Evolutionary conservation across 2,329 filamentous ascomycete species (phyloP), one percentile per base, ranked within the genome.

Genomic region (Rugonectria rugulosa): DNA sequence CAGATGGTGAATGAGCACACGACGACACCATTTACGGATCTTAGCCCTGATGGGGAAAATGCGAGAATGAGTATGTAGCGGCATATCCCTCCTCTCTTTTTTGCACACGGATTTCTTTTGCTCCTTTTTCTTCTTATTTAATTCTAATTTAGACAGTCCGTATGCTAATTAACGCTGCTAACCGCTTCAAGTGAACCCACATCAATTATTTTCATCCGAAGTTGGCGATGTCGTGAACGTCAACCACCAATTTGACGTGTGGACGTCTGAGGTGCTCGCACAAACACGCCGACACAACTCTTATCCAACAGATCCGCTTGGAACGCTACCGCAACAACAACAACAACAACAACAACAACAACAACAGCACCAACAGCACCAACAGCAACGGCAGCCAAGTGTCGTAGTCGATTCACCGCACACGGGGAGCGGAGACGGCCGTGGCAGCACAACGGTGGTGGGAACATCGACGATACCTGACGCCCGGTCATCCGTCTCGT

Each of bases 171-270:
- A 41, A n/a, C 19, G 14, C 19, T 19, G 17, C 36, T 31, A 23
- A 42, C 15, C 20, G 9, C 23, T 21, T 34, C 2, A 3, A 51
- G 47, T 51, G 27, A 23, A 26, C 29, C 38, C 37, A 12, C 47
- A 51, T 15, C 38, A 51, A n/a, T 11, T 51, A n/a, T 51, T 27
- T 21, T 14, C 41, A 5, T 31, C 47, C 19, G 47, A 51, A n/a
- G 26, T 41, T 4, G 41, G 21, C 36, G 46, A 49, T n/a, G 47
- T 42, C 47, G 26, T 51, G 29, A 37, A 32, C 15, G 42, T 51
- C 26, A 34, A 43, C 11, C 38, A 51, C 29, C 14, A 27, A 20
- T 51, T 51, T 20, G 47, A 51, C 29, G 38, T 42, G 21, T 51
- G 47, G 47, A 15, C 47, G 8, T 34, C 38, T 4, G 47, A 51